These are phyloP conservation scores for Saccharomycopsis phalli DNA, from an alignment of 1,139 yeast species.

Conservation along the genomic window DNA sequence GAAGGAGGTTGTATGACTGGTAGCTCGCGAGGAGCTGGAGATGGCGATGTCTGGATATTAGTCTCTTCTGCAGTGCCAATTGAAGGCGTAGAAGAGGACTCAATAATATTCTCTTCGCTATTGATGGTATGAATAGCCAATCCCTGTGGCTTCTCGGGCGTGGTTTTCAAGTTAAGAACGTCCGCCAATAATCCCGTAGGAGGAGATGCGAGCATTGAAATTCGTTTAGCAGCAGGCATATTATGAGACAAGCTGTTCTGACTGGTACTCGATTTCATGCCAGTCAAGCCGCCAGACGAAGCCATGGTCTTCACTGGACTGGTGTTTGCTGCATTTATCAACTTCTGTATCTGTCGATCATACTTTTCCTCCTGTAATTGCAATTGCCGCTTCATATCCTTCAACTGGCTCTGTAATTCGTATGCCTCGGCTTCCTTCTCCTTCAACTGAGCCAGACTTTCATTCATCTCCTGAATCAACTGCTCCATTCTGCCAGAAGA, in stretches of 20 bases:
- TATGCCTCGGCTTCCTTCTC: slow-evolving; percentile 51
- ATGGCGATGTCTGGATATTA: too few species aligned
- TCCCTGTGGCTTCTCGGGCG: slow-evolving; percentile 4
- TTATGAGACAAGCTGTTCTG: slow-evolving; percentile 1
- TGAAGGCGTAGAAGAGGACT: slow-evolving; percentile 26
- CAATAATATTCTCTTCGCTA: background rate
- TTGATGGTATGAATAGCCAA: slow-evolving; percentile 14
- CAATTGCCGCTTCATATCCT: slow-evolving; percentile 40
- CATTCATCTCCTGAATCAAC: slow-evolving; percentile 25
- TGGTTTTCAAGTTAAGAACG: slow-evolving; percentile 11
- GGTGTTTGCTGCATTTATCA: slow-evolving; percentile 27
- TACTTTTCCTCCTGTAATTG: slow-evolving; percentile 59
- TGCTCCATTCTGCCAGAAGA: slow-evolving; percentile 58
- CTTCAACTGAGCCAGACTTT: slow-evolving; percentile 20
- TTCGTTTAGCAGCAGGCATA: slow-evolving; percentile 7
- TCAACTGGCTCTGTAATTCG: slow-evolving; percentile 31
- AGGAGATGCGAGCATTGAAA: slow-evolving; percentile 15
- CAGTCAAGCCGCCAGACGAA: slow-evolving; percentile 47
- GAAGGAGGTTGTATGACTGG: slow-evolving; percentile 30
- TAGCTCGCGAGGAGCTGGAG: slow-evolving; percentile 20
- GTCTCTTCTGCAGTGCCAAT: slow-evolving; percentile 28
- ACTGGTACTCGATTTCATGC: slow-evolving; percentile 65
- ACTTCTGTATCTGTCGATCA: slow-evolving; percentile 66
- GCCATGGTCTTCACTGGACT: slow-evolving; percentile 30
- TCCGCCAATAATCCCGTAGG: slow-evolving; percentile 18